These are phyloP conservation scores for Colletotrichum caudatum DNA, from an alignment of 2,329 filamentous ascomycete species.

Conservation along the genomic window DNA sequence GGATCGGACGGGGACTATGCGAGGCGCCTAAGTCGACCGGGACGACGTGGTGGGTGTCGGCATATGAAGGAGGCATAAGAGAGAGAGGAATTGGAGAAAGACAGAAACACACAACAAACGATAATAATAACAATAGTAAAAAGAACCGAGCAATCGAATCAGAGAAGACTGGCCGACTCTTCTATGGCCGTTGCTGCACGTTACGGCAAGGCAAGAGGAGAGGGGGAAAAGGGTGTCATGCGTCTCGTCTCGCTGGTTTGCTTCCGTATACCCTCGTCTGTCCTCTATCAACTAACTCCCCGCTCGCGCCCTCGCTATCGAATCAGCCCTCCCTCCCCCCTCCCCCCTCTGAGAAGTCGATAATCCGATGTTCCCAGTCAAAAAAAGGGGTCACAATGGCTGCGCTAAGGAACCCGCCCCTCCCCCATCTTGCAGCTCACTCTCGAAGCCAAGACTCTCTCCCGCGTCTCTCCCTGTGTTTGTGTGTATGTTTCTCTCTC, in stretches of 20 bases:
- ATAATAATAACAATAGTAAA: no score
- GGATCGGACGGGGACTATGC: neutral
- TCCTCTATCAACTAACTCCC: neutral
- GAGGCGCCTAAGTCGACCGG: neutral
- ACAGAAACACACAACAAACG: neutral
- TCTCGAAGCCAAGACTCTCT: neutral
- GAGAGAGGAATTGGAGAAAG: neutral
- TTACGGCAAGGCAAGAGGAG: neutral
- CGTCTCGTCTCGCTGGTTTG: constrained; percentile 4
- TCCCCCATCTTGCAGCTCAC: neutral
- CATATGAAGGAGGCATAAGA: neutral
- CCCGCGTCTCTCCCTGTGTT: neutral
- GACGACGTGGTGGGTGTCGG: neutral
- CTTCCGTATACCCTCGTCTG: neutral
- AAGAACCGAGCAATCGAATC: neutral
- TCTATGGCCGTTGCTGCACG: constrained; percentile 18
- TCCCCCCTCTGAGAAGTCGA: neutral
- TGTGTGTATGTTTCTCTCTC: neutral
- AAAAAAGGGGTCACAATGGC: neutral
- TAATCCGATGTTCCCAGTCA: neutral
- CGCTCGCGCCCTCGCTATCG: neutral
- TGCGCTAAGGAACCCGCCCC: constrained; percentile 3
- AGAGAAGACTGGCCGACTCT: neutral
- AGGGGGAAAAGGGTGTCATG: constrained; percentile 8
- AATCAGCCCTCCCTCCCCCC: neutral